A percentile compares a stretch with the other conserved stretches of the same genome.
Conservation (phyloP, 2,329 filamentous ascomycete species). For the Fusarium staphyleae region DNA sequence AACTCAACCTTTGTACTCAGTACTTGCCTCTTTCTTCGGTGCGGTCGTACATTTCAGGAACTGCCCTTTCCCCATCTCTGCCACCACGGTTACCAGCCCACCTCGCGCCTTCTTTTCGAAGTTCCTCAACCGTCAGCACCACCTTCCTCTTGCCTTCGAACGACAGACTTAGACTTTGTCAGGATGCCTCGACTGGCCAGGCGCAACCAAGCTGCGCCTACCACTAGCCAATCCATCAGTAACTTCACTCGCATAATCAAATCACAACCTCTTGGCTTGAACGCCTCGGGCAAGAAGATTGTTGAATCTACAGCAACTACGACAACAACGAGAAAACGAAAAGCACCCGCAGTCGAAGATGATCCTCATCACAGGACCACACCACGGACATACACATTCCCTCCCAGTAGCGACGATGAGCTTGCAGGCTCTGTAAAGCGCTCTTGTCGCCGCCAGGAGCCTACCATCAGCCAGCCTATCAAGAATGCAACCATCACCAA, state of each 20-base stretch:
- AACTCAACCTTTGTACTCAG: neutral
- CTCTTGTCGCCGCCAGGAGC: constrained; percentile 41
- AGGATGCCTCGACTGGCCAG: constrained; percentile 41
- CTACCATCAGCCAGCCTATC: constrained; percentile 6
- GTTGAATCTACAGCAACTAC: constrained; percentile 34
- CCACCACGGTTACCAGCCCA: constrained; percentile 1
- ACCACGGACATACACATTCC: constrained; percentile 43
- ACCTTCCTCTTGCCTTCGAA: constrained; percentile 1
- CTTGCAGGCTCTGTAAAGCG: constrained; percentile 36
- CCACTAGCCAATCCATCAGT: constrained; percentile 47
- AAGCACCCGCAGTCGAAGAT: constrained; percentile 42
- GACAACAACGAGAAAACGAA: constrained; percentile 48
- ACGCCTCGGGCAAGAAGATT: constrained; percentile 47
- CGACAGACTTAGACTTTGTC: constrained; percentile 1
- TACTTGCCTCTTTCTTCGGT: constrained; percentile 1
- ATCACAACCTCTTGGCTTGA: constrained; percentile 36
- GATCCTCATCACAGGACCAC: constrained; percentile 39
- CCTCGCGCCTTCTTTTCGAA: constrained; percentile 5
- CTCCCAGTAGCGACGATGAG: constrained; percentile 47
- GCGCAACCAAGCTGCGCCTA: constrained; percentile 33
- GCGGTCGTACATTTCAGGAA: neutral
- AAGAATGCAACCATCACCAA: constrained; percentile 28
- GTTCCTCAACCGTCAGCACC: neutral
- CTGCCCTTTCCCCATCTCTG: neutral
- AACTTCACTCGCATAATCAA: constrained; percentile 59